These are phyloP conservation scores for Pyrenula massariospora DNA, from an alignment of 495 filamentous ascomycete genomes.

Conservation along the genomic window DNA sequence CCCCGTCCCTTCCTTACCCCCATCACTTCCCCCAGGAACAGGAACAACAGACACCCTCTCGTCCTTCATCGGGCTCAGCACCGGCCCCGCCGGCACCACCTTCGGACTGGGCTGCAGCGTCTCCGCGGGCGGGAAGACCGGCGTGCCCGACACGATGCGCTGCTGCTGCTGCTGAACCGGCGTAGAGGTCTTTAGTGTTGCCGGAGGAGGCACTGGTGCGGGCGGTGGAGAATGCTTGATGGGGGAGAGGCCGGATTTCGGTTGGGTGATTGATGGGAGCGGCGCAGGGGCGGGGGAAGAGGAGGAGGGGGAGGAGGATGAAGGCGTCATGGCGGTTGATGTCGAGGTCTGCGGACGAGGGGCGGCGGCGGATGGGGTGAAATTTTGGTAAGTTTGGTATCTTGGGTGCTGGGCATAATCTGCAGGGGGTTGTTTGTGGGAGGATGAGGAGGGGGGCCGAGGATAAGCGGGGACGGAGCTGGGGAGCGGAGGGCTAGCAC, in stretches of 20 bases:
- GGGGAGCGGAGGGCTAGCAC: slow-evolving; percentile 7
- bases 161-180: neutral
- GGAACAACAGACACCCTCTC: no score
- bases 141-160: slow-evolving; percentile 28
- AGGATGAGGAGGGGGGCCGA: slow-evolving; percentile 10
- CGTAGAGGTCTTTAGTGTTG: neutral
- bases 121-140: slow-evolving; percentile 37
- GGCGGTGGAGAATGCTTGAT: slow-evolving; percentile 52
- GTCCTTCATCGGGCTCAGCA: slow-evolving; percentile 31
- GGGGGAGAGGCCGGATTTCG: slow-evolving; percentile 58
- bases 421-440: slow-evolving; percentile 6
- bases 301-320: no score
- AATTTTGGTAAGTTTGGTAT: neutral
- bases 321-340: slow-evolving; percentile 26
- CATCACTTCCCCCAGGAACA: no score
- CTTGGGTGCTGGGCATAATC: neutral
- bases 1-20: no score
- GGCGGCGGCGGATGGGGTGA: slow-evolving; percentile 12
- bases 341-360: slow-evolving; percentile 16
- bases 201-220: neutral
- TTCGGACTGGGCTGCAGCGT: slow-evolving; percentile 36
- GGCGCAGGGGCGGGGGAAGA: slow-evolving; percentile 16
- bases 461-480: slow-evolving; percentile 14
- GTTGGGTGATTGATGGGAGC: slow-evolving; percentile 38
- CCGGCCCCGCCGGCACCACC: slow-evolving; percentile 32